Percentiles rank a stretch among this genome's conserved stretches.
Evolutionary conservation across 352 stramenopile genomes (phyloP).

Genomic region (Phytophthora capsici): DNA sequence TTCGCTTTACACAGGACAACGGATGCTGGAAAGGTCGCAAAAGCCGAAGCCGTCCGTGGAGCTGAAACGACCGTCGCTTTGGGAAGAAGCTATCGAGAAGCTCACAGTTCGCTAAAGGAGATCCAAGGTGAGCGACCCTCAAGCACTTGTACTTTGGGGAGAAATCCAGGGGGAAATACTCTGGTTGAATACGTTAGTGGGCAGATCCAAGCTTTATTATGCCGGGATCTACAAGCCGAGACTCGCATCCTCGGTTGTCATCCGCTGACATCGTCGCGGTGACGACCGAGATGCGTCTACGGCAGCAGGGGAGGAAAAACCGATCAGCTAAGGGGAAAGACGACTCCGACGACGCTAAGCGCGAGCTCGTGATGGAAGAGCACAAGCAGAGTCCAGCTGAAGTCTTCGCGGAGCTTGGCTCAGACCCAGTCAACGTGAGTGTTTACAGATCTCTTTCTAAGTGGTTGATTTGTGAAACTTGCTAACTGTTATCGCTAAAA

Average conservation of each 20-base stretch:
- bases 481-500: slow-evolving; percentile 3
- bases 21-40: slow-evolving; percentile 21
- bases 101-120: slow-evolving; percentile 1
- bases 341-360: slow-evolving; percentile 70
- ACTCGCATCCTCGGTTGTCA: slow-evolving; percentile 62
- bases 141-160: slow-evolving; percentile 35
- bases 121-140: slow-evolving; percentile 26
- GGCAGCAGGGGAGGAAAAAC: slow-evolving; percentile 59
- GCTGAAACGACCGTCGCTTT: slow-evolving; percentile 36
- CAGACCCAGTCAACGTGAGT: slow-evolving; percentile 58
- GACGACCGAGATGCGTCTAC: slow-evolving; percentile 80
- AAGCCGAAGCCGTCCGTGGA: neutral
- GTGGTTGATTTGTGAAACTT: neutral
- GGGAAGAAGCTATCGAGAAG: neutral
- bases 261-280: slow-evolving; percentile 87
- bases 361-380: slow-evolving; percentile 84
- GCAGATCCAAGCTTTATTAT: slow-evolving; percentile 21
- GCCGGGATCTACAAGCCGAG: slow-evolving; percentile 33
- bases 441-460: neutral
- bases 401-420: slow-evolving; percentile 68
- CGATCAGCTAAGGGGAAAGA: slow-evolving; percentile 63
- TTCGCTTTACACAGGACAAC: slow-evolving; percentile 19
- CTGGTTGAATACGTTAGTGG: slow-evolving; percentile 9
- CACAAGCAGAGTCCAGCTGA: slow-evolving; percentile 78
- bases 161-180: slow-evolving; percentile 3